Evolutionary conservation across 306 rosid genomes (phyloP).

Genomic region (Trifolium dubium): DNA sequence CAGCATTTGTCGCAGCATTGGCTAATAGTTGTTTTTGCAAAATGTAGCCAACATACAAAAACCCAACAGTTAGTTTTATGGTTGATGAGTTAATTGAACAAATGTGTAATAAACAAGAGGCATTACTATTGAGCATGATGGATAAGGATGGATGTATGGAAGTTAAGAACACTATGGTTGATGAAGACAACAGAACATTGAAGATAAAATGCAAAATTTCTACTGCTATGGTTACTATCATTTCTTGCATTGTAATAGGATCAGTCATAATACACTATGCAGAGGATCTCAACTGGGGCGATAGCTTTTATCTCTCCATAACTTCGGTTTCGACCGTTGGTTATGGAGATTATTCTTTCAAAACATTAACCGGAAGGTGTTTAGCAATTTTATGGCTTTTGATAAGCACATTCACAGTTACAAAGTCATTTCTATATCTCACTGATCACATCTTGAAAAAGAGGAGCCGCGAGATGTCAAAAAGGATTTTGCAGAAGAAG

Average conservation of each 20-base stretch:
- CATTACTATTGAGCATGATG: constrained; percentile 51
- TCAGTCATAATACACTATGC: constrained; percentile 51
- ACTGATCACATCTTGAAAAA: constrained; percentile 68
- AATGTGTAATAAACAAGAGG: constrained; percentile 71
- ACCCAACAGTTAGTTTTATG: no score
- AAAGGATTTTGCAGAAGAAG: constrained; percentile 68
- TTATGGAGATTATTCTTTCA: constrained; percentile 68
- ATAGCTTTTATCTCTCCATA: constrained; percentile 67
- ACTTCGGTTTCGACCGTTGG: constrained; percentile 82
- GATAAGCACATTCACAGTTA: constrained; percentile 69
- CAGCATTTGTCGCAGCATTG: no score
- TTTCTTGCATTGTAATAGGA: constrained; percentile 63
- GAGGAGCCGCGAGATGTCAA: constrained; percentile 61
- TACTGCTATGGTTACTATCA: constrained; percentile 56
- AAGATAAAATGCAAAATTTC: constrained; percentile 67
- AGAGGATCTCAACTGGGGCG: constrained; percentile 58
- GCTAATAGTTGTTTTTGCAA: no score
- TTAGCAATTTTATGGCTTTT: constrained; percentile 73
- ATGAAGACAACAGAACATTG: constrained; percentile 71
- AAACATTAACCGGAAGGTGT: constrained; percentile 55
- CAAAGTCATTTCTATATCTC: constrained; percentile 66
- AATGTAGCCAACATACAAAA: no score
- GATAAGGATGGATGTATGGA: constrained; percentile 55
- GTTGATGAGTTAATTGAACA: constrained; percentile 62
- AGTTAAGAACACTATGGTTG: constrained; percentile 54